Conservation (phyloP, 1,284 basidiomycete genomes). For the Malassezia slooffiae region DNA sequence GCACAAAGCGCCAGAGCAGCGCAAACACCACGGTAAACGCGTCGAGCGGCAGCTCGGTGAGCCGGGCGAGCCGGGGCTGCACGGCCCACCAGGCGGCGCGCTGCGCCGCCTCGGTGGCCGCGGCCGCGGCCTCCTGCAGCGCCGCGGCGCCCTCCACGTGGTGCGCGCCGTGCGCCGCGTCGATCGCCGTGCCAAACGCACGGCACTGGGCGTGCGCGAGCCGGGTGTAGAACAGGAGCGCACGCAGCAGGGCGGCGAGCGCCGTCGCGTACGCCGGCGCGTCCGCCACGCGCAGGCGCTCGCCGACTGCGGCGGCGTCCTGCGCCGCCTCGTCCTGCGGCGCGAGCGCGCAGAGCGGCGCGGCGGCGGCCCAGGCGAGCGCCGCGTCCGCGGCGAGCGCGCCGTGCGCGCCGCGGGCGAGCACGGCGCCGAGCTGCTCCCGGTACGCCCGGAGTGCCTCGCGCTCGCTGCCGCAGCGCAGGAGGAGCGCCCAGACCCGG, state of each 20-base stretch:
- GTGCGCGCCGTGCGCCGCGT: not conserved
- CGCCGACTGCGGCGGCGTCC: no score
- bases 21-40: slow-evolving; percentile 74
- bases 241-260: slow-evolving; percentile 2
- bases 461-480: not conserved
- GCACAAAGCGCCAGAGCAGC: slow-evolving; percentile 76
- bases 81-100: slow-evolving; percentile 45
- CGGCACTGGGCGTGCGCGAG: no score
- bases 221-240: slow-evolving; percentile 2
- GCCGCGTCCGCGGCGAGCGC: not conserved
- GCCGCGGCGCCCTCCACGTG: not conserved
- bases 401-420: not conserved
- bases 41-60: slow-evolving; percentile 60
- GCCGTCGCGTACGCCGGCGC: slow-evolving; percentile 1
- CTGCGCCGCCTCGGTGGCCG: not conserved
- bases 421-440: not conserved
- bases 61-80: slow-evolving; percentile 57
- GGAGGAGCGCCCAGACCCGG: slow-evolving; percentile 1
- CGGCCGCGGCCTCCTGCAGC: not conserved
- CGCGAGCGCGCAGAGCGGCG: not conserved
- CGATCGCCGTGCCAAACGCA: no score
- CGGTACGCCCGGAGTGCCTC: not conserved
- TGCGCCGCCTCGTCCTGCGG: not conserved
- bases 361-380: not conserved
- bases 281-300: no score